phyloP scores from a whole-genome alignment of 2,329 filamentous ascomycete species.

The Colletotrichum caudatum region DNA sequence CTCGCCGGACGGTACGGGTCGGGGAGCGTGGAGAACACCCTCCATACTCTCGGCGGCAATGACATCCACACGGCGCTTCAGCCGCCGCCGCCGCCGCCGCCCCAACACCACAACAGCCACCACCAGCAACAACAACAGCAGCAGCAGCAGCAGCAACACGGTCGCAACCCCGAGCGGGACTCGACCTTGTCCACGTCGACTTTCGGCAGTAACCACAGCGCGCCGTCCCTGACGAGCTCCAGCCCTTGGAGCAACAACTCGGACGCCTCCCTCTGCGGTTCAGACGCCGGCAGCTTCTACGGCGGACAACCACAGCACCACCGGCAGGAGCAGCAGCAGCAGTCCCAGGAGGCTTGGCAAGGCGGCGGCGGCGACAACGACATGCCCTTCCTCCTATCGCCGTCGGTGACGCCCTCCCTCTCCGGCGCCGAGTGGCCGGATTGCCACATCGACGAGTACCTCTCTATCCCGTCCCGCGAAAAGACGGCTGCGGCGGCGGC shows the following conservation, averaged over 20 bases:
- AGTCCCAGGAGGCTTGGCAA: constrained; percentile 47
- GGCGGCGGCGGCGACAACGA: constrained; percentile 49
- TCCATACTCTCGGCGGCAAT: constrained; percentile 20
- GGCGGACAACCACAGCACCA: background rate
- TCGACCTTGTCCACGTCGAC: constrained; percentile 58
- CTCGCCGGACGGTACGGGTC: constrained; percentile 36
- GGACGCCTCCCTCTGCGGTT: constrained; percentile 54
- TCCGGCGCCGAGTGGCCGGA: constrained; percentile 35
- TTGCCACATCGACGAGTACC: constrained; percentile 12
- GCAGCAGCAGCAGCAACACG: background rate
- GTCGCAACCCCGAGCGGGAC: constrained; percentile 36
- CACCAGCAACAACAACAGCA: background rate
- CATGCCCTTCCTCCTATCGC: constrained; percentile 58
- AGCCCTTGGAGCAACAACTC: constrained; percentile 55
- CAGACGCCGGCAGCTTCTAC: constrained; percentile 52
- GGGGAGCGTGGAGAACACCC: constrained; percentile 15
- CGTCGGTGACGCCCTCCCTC: constrained; percentile 45
- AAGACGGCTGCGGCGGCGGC: constrained; percentile 50
- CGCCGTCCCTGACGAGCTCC: constrained; percentile 47
- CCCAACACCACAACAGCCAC: background rate
- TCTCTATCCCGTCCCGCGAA: constrained; percentile 50
- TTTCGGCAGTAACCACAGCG: constrained; percentile 54
- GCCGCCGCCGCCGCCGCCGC: constrained; percentile 10
- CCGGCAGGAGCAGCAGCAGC: constrained; percentile 15
- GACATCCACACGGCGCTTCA: constrained; percentile 1